Conservation (phyloP, 2,329 filamentous ascomycete species). For the Epichloe glyceriae region DNA sequence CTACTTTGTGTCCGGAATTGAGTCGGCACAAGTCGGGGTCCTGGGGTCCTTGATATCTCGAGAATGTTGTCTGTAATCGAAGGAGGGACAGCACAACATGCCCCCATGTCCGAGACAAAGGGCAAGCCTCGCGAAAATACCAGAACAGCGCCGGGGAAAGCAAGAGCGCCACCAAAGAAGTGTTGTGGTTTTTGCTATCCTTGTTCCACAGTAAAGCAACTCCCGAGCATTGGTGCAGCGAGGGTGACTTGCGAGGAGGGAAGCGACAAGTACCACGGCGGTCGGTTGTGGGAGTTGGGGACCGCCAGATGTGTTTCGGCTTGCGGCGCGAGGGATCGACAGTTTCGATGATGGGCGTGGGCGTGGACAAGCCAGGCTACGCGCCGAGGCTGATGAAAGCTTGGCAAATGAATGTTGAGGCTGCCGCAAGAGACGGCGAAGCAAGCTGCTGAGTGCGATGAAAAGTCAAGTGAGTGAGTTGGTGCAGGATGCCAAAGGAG, state of each 20-base stretch:
- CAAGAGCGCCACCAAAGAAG: background rate
- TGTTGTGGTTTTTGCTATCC: background rate
- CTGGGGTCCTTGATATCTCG: background rate
- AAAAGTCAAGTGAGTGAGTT: background rate
- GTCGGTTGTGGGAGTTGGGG: background rate
- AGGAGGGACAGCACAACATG: background rate
- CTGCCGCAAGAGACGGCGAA: background rate
- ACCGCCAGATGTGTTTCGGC: constrained; percentile 1
- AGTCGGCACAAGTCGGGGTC: background rate
- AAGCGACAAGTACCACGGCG: background rate
- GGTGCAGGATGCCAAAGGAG: background rate
- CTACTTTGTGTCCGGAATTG: background rate
- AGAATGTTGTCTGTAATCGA: background rate
- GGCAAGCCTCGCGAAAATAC: background rate
- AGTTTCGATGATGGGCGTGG: background rate
- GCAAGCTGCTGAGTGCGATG: background rate
- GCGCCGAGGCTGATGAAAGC: background rate
- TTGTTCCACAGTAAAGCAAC: background rate
- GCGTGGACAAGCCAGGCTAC: background rate
- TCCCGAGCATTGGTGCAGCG: background rate
- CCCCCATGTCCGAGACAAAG: constrained; percentile 3
- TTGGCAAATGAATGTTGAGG: background rate
- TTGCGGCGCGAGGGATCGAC: background rate
- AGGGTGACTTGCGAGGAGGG: background rate
- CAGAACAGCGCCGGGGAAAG: background rate